phyloP scores from a whole-genome alignment of 2,329 filamentous ascomycete species.

The Fusarium sp. region DNA sequence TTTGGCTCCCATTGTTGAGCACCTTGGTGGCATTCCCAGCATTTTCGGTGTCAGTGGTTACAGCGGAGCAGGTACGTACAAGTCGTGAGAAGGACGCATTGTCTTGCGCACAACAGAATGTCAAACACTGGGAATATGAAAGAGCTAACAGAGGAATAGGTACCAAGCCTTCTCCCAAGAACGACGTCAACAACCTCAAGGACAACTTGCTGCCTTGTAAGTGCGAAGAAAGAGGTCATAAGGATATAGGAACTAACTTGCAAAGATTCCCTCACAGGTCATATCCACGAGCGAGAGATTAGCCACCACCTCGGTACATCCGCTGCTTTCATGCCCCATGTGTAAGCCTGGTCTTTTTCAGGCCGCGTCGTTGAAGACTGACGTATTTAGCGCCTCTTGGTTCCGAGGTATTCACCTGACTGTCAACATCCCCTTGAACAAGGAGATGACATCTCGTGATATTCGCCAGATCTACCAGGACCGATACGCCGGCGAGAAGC shows the following conservation, averaged over 20 bases:
- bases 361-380: background rate
- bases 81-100: background rate
- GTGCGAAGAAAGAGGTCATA: constrained; percentile 51
- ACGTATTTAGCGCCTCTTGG: constrained; percentile 74
- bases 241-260: constrained; percentile 2
- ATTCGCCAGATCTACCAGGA: constrained; percentile 97
- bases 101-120: background rate
- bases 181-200: constrained; percentile 83
- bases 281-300: constrained; percentile 96
- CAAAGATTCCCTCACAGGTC: constrained; percentile 71
- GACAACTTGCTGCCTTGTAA: constrained; percentile 86
- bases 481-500: constrained; percentile 93
- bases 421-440: constrained; percentile 87
- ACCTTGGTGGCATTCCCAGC: constrained; percentile 82
- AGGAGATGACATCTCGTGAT: constrained; percentile 89
- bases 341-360: constrained; percentile 51
- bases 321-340: constrained; percentile 91
- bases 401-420: constrained; percentile 96
- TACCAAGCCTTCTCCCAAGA: constrained; percentile 88
- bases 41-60: constrained; percentile 95
- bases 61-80: constrained; percentile 76
- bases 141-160: constrained; percentile 81
- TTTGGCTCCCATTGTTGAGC: constrained; percentile 82
- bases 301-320: constrained; percentile 78
- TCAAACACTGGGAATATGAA: background rate